A percentile compares a stretch with the other conserved stretches of the same genome.
Conservation (phyloP, 2,329 filamentous ascomycete species). For the Fonsecaea multimorphosa region DNA sequence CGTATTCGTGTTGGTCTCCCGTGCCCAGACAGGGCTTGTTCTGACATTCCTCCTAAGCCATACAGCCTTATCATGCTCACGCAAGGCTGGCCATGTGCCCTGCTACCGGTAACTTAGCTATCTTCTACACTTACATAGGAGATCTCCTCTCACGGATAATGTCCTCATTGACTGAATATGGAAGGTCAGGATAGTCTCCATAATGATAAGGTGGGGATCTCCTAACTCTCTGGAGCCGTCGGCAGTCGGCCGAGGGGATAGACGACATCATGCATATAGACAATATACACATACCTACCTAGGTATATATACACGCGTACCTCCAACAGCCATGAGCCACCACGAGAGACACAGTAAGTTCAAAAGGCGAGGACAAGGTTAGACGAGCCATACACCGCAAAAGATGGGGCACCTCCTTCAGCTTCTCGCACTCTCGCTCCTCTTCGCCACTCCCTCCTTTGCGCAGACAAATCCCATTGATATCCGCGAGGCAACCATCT, state of each 20-base stretch:
- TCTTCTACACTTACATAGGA: conserved; percentile 5
- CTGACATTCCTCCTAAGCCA: neutral
- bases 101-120: neutral
- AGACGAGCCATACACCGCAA: neutral
- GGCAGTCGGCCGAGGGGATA: neutral
- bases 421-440: conserved; percentile 13
- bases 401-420: conserved; percentile 2
- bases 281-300: neutral
- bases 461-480: conserved; percentile 50
- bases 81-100: neutral
- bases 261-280: neutral
- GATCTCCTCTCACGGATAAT: neutral
- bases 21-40: neutral
- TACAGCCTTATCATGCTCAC: neutral
- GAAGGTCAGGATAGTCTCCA: conserved; percentile 2
- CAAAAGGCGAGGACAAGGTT: neutral
- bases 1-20: neutral
- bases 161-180: neutral
- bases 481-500: conserved; percentile 64
- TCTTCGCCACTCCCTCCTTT: neutral
- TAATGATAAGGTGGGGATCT: conserved; percentile 29
- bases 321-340: neutral
- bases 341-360: neutral
- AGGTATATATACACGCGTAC: neutral
- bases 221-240: conserved; percentile 12